These are phyloP conservation scores for Fusarium stilboides DNA, from an alignment of 2,329 filamentous ascomycete species.

Conservation along the genomic window DNA sequence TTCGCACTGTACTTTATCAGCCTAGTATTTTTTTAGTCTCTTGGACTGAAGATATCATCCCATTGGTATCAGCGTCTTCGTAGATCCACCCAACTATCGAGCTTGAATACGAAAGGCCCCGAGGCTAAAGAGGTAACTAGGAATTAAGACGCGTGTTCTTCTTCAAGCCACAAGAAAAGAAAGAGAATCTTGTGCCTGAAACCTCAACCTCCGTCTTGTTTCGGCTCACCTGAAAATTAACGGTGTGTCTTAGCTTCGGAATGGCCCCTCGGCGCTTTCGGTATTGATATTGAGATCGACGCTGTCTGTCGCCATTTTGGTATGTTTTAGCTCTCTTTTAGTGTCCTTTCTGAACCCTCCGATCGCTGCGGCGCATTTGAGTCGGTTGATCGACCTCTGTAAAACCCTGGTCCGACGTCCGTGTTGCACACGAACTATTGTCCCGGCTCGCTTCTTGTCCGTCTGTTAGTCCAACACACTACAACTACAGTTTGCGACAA, in stretches of 20 bases:
- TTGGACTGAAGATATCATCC: constrained; percentile 3
- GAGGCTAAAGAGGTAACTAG: neutral
- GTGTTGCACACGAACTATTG: constrained; percentile 22
- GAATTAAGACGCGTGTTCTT: neutral
- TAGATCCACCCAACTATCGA: constrained; percentile 7
- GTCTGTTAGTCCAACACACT: constrained; percentile 7
- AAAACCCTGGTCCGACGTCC: constrained; percentile 30
- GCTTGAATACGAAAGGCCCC: constrained; percentile 16
- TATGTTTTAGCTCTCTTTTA: constrained; percentile 22
- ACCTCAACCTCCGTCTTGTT: constrained; percentile 8
- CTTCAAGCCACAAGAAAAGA: neutral
- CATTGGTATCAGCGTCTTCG: constrained; percentile 21
- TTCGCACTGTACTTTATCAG: constrained; percentile 39
- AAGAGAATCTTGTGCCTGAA: constrained; percentile 25
- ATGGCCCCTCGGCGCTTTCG: constrained; percentile 34
- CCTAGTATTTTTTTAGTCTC: constrained; percentile 7
- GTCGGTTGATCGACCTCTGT: constrained; percentile 35
- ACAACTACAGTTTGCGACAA: constrained; percentile 1
- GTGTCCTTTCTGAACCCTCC: constrained; percentile 26
- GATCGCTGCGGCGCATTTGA: constrained; percentile 34
- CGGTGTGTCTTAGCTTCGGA: constrained; percentile 25
- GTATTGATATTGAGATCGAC: constrained; percentile 41
- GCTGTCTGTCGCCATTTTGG: constrained; percentile 27
- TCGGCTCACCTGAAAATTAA: constrained; percentile 24
- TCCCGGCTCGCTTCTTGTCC: constrained; percentile 2